Evolutionary conservation across 306 rosid species (phyloP).

Genomic region (Gastrolobium bilobum): DNA sequence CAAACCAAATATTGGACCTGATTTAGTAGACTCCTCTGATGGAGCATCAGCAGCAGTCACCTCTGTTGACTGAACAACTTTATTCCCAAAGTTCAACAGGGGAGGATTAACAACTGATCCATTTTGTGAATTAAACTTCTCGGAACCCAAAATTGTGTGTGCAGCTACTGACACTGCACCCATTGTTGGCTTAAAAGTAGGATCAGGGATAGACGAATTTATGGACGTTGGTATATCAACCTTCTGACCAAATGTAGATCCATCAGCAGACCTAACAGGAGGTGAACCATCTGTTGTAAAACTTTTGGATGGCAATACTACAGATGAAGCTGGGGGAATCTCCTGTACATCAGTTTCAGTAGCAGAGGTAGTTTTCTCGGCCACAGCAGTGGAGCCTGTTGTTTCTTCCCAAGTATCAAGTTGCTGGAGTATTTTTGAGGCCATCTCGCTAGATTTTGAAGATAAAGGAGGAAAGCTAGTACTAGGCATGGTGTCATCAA

Average conservation of each 20-base stretch:
- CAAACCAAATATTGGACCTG: conserved; percentile 45
- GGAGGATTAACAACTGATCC: too few species aligned
- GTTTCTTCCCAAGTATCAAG: conserved; percentile 52
- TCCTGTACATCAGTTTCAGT: conserved; percentile 48
- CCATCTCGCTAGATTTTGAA: too few species aligned
- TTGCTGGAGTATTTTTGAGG: too few species aligned
- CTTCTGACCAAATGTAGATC: conserved; percentile 53
- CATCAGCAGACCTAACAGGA: conserved; percentile 44
- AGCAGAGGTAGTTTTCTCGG: conserved; percentile 48
- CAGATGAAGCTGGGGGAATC: conserved; percentile 51
- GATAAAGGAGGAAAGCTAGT: conserved; percentile 62
- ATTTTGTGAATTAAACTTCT: conserved; percentile 45
- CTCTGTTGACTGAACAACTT: too few species aligned
- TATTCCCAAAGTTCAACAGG: too few species aligned
- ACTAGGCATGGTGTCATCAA: conserved; percentile 58
- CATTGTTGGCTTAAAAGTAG: conserved; percentile 40
- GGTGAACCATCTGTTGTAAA: conserved; percentile 43
- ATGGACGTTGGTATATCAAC: conserved; percentile 42
- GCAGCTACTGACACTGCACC: conserved; percentile 30
- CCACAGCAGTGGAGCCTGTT: conserved; percentile 43
- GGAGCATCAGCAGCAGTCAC: too few species aligned
- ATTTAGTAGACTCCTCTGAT: too few species aligned
- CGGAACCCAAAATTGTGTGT: conserved; percentile 51
- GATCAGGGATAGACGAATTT: conserved; percentile 46
- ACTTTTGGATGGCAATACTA: conserved; percentile 43